These are phyloP conservation scores for Leucocoprinus sp. DNA, from an alignment of 768 basidiomycete genomes.

Conservation along the genomic window DNA sequence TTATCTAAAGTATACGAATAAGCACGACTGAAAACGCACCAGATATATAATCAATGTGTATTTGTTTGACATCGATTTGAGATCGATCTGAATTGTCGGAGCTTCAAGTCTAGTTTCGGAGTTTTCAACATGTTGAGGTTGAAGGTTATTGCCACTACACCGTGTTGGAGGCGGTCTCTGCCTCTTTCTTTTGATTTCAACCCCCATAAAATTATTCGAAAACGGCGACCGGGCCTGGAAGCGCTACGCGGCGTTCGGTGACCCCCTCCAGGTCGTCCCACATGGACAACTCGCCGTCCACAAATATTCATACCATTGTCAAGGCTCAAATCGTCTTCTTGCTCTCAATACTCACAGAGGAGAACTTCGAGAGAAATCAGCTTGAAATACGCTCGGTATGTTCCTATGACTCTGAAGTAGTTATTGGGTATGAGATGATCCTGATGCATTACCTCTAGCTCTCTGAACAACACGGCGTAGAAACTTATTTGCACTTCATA, in stretches of 20 bases:
- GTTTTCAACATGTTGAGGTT: conserved; percentile 19
- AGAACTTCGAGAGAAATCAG: conserved; percentile 92
- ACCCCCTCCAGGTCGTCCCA: conserved; percentile 75
- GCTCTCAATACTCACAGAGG: conserved; percentile 91
- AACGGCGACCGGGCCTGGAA: conserved; percentile 69
- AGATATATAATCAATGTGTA: too few species aligned
- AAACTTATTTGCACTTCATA: conserved; percentile 97
- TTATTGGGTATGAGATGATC: conserved; percentile 1
- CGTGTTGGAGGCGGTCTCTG: conserved; percentile 36
- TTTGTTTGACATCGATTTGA: background rate
- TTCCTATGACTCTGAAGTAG: conserved; percentile 18
- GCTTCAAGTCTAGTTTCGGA: conserved; percentile 25
- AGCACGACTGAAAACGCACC: conserved; percentile 16
- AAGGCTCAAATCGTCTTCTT: conserved; percentile 98
- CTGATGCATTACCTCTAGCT: conserved; percentile 45
- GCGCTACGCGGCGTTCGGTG: conserved; percentile 63
- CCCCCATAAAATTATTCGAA: conserved; percentile 38
- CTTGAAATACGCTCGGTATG: conserved; percentile 90
- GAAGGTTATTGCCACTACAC: conserved; percentile 29
- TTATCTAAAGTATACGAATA: conserved; percentile 32
- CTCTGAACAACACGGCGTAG: conserved; percentile 92
- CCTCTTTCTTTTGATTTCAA: conserved; percentile 28
- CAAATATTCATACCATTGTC: conserved; percentile 88
- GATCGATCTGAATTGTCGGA: conserved; percentile 15
- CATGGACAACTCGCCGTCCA: conserved; percentile 80